These are phyloP conservation scores for Phytophthora pluvialis DNA, from an alignment of 352 stramenopile species.

Conservation along the genomic window DNA sequence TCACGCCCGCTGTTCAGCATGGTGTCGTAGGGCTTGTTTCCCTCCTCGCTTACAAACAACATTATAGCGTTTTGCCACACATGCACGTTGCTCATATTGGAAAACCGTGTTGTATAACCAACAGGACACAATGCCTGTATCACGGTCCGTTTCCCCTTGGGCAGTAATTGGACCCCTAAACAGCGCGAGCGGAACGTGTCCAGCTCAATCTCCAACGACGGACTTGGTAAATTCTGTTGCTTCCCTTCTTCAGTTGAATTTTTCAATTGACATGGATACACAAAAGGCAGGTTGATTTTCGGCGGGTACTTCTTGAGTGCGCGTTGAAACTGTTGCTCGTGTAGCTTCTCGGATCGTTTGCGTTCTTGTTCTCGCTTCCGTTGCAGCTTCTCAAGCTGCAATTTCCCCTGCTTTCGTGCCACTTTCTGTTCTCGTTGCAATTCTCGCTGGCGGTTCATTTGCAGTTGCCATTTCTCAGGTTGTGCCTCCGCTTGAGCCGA, in stretches of 20 bases:
- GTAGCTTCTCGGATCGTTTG: neutral
- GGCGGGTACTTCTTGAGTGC: slow-evolving; percentile 2
- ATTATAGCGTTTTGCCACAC: slow-evolving; percentile 51
- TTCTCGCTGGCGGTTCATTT: neutral
- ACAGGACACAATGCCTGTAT: slow-evolving; percentile 47
- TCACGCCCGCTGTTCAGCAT: neutral
- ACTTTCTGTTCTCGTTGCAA: neutral
- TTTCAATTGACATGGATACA: slow-evolving; percentile 10
- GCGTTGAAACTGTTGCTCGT: slow-evolving; percentile 1
- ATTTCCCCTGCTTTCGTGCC: neutral
- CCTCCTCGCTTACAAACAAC: slow-evolving; percentile 57
- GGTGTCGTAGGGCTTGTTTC: neutral
- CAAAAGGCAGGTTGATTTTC: neutral
- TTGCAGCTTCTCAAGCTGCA: neutral
- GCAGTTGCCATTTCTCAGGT: neutral
- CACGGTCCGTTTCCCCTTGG: slow-evolving; percentile 46
- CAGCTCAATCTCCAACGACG: slow-evolving; percentile 39
- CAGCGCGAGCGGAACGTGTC: slow-evolving; percentile 48
- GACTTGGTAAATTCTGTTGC: slow-evolving; percentile 12
- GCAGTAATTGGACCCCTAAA: slow-evolving; percentile 54
- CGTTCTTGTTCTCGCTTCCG: neutral
- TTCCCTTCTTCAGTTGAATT: neutral
- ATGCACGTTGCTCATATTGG: slow-evolving; percentile 48
- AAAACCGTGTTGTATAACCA: slow-evolving; percentile 32
- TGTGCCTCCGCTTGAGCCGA: neutral